Evolutionary conservation across 78 protist genomes (phyloP).

Genomic region (Corallochytrium limacisporum): DNA sequence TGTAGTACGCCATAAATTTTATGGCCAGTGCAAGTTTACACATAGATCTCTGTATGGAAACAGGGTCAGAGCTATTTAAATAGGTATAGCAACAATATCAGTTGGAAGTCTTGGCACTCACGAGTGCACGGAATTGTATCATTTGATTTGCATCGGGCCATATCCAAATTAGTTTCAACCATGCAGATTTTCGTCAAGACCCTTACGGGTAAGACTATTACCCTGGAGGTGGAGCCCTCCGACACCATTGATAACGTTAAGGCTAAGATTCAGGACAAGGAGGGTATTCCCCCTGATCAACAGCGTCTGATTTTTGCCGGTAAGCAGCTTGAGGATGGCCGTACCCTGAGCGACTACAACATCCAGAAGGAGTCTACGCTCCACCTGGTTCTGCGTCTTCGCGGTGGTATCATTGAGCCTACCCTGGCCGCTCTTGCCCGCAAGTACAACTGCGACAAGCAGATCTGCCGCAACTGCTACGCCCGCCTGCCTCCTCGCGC

Average conservation of each 20-base stretch:
- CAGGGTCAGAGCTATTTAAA: too few relatives aligned
- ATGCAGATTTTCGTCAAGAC: conserved; percentile 91
- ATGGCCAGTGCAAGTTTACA: too few relatives aligned
- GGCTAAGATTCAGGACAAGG: conserved; percentile 95
- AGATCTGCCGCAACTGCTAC: conserved; percentile 98
- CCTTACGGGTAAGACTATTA: conserved; percentile 95
- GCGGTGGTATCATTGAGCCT: conserved; percentile 98
- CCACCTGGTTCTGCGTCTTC: conserved; percentile 87
- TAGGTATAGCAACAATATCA: too few relatives aligned
- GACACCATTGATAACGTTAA: conserved; percentile 94
- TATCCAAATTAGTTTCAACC: too few relatives aligned
- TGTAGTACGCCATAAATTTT: too few relatives aligned
- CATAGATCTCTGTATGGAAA: too few relatives aligned
- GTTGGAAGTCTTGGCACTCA: too few relatives aligned
- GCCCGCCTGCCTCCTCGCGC: conserved; percentile 97
- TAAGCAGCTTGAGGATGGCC: conserved; percentile 95
- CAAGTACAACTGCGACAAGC: conserved; percentile 92
- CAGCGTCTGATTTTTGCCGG: conserved; percentile 97
- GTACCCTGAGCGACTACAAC: conserved; percentile 94
- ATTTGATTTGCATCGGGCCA: too few relatives aligned
- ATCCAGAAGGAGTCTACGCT: conserved; percentile 95
- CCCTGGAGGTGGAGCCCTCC: conserved; percentile 90
- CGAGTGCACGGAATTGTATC: too few relatives aligned
- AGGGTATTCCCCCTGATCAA: conserved; percentile 98
- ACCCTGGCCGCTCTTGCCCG: conserved; percentile 87